Percentiles rank a stretch among this genome's conserved stretches.
Evolutionary conservation across 192 early-diverging fungal species (phyloP).

Genomic region (Oehlia diaphana): DNA sequence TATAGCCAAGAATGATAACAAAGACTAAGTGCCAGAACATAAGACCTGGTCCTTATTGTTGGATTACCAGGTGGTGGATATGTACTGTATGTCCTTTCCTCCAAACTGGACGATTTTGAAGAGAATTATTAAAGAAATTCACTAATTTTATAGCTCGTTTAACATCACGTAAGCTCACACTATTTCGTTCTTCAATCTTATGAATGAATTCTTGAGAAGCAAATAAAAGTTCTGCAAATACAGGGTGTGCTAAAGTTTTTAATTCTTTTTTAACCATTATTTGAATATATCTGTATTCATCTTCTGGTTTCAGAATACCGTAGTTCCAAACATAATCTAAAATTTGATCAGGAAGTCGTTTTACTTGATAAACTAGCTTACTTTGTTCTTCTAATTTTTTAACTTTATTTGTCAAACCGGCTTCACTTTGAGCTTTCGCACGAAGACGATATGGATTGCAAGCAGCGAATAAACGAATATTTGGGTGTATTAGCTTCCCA

Average conservation of each 20-base stretch:
- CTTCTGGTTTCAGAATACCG: not conserved
- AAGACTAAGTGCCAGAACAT: conserved; percentile 18
- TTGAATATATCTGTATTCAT: not conserved
- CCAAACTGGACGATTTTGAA: not conserved
- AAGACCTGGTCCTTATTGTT: not conserved
- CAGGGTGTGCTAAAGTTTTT: not conserved
- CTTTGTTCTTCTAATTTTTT: not conserved
- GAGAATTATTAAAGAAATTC: not conserved
- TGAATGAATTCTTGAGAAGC: conserved; percentile 28
- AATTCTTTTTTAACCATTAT: not conserved
- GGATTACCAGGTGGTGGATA: not conserved
- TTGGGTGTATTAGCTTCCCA: not conserved
- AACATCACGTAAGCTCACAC: conserved; percentile 28
- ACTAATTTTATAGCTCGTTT: conserved; percentile 13
- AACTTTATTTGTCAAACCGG: not conserved
- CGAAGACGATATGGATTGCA: not conserved
- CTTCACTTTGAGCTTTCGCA: not conserved
- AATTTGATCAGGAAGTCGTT: not conserved
- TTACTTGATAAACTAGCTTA: not conserved
- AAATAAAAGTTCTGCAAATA: not conserved
- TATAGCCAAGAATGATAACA: not conserved
- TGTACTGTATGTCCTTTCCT: not conserved
- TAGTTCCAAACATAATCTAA: not conserved
- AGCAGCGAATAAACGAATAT: not conserved
- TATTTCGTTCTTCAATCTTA: not conserved